phyloP scores from a whole-genome alignment of 108 stramenopile genomes.

The Nitzschia sp. region DNA sequence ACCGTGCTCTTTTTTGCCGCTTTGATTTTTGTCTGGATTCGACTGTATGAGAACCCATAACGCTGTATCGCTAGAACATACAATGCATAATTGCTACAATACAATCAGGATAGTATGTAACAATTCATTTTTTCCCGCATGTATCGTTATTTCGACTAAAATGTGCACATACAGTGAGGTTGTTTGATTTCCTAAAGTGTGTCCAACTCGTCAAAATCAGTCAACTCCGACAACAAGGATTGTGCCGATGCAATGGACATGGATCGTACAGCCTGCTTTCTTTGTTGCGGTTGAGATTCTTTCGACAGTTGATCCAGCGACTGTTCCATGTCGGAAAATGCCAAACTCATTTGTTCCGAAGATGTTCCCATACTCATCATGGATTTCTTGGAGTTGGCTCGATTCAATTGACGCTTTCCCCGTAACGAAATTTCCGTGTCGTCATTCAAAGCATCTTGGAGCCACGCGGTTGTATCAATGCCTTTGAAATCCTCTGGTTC shows the following conservation, averaged over 20 bases:
- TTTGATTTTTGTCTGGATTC: no score
- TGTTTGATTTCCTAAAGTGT: background rate
- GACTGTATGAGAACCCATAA: no score
- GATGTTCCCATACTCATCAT: constrained; percentile 16
- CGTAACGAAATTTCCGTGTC: background rate
- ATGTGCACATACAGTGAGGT: no score
- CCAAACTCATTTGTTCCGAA: constrained; percentile 17
- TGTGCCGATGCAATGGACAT: constrained; percentile 15
- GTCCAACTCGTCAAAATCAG: constrained; percentile 21
- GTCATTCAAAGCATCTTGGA: background rate
- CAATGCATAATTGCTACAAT: no score
- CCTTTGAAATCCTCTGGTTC: background rate
- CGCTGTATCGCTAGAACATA: no score
- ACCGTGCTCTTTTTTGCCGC: no score
- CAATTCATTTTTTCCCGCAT: no score
- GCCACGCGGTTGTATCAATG: constrained; percentile 9
- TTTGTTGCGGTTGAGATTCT: background rate
- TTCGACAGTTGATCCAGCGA: constrained; percentile 3
- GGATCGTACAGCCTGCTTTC: background rate
- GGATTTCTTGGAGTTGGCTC: constrained; percentile 16
- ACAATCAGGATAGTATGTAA: no score
- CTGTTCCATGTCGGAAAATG: constrained; percentile 25
- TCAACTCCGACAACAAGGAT: constrained; percentile 15
- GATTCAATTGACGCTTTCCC: background rate
- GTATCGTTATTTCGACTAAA: no score